Percentiles rank a stretch among this genome's conserved stretches.
Conservation (phyloP, 768 basidiomycete species). For the Pulveroboletus frians region DNA sequence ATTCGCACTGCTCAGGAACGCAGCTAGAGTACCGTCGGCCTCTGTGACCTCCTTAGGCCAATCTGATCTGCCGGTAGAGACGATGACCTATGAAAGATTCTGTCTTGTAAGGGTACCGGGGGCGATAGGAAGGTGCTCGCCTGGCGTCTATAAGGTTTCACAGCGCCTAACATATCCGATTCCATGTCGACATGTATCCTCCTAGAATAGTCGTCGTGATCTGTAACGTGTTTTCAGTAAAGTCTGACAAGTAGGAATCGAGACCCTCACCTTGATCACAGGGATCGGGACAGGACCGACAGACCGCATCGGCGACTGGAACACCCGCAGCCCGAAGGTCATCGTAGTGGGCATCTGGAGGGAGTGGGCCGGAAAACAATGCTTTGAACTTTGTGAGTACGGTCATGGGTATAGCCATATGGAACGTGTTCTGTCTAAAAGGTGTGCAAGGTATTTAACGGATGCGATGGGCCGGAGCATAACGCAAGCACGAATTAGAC, state of each 20-base stretch:
- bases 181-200: conserved; percentile 77
- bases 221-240: conserved; percentile 32
- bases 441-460: background rate
- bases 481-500: background rate
- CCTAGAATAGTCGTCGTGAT: conserved; percentile 68
- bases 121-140: conserved; percentile 33
- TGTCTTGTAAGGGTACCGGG: background rate
- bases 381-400: conserved; percentile 23
- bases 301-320: conserved; percentile 63
- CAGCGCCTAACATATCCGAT: conserved; percentile 76
- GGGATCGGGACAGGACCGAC: conserved; percentile 70
- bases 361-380: conserved; percentile 13
- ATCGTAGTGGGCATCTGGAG: conserved; percentile 35
- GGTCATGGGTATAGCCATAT: conserved; percentile 14
- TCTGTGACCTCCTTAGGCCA: conserved; percentile 81
- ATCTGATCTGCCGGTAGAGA: conserved; percentile 86
- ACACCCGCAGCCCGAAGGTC: conserved; percentile 54
- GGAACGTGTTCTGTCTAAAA: background rate
- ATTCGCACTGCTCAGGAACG: conserved; percentile 37
- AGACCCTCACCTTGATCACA: conserved; percentile 58
- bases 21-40: conserved; percentile 65
- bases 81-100: conserved; percentile 54
- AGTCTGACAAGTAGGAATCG: conserved; percentile 23
- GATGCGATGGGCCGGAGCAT: background rate
- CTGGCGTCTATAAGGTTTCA: conserved; percentile 81